A percentile compares a stretch with the other conserved stretches of the same genome.
phyloP scores from a whole-genome alignment of 345 rosid genomes.

The Salix viminalis region DNA sequence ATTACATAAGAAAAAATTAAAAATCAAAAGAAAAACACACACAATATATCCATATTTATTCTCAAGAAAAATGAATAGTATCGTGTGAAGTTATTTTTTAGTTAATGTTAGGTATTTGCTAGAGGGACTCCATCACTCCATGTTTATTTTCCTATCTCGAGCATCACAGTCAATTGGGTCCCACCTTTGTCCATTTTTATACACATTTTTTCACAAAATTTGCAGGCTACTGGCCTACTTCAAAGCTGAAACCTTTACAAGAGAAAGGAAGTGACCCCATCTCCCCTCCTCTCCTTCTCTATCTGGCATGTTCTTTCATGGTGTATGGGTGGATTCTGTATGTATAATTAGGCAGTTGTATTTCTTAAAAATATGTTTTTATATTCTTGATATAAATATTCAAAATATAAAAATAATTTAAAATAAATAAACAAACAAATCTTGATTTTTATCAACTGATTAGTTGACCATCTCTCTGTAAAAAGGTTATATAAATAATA shows the following conservation, averaged over 20 bases:
- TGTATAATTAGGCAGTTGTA: background rate
- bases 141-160: background rate
- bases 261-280: background rate
- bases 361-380: no score
- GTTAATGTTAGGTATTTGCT: background rate
- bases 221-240: background rate
- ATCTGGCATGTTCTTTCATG: slow-evolving; percentile 25
- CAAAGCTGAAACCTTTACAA: background rate
- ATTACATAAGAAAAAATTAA: no score
- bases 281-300: background rate
- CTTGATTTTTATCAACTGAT: background rate
- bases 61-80: no score
- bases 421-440: no score
- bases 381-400: no score
- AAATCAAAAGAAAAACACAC: no score
- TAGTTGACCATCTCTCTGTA: background rate
- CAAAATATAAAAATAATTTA: no score
- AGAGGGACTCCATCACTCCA: background rate
- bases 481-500: background rate
- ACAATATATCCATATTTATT: no score
- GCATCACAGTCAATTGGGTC: background rate
- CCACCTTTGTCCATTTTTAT: background rate
- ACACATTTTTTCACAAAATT: background rate
- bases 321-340: slow-evolving; percentile 22
- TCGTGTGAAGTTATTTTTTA: no score